Evolutionary conservation across 441 rosid genomes (phyloP).

Genomic region (Arabidopsis lyrata): DNA sequence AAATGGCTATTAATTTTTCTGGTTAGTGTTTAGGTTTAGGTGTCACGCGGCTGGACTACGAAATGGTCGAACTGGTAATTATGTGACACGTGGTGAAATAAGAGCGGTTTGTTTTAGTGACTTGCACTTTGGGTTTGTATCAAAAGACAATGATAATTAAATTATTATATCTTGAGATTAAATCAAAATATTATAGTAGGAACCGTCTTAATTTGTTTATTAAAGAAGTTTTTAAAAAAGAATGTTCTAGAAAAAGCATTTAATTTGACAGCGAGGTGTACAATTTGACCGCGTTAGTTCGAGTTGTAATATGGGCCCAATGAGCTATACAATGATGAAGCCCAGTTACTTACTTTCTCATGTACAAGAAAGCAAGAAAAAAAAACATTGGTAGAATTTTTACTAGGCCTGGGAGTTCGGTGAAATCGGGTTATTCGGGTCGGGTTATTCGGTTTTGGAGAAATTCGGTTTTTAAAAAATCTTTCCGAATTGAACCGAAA

Average conservation of each 20-base stretch:
- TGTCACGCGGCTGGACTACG: slow-evolving; percentile 8
- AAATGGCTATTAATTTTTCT: background rate
- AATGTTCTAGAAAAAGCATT: background rate
- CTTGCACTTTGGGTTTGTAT: slow-evolving; percentile 32
- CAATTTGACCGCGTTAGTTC: background rate
- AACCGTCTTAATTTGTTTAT: slow-evolving; percentile 11
- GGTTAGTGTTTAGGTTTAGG: background rate
- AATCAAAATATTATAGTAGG: slow-evolving; percentile 9
- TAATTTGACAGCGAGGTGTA: background rate
- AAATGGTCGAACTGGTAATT: background rate
- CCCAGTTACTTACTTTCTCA: slow-evolving; percentile 13
- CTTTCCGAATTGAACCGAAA: too few species aligned
- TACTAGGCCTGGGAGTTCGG: too few species aligned
- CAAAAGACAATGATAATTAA: background rate
- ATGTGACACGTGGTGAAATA: background rate
- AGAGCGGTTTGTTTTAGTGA: slow-evolving; percentile 10
- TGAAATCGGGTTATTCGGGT: too few species aligned
- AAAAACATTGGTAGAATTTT: background rate
- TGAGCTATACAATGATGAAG: background rate
- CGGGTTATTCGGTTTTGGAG: too few species aligned
- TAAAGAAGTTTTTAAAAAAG: background rate
- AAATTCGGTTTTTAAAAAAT: too few species aligned
- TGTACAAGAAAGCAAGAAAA: background rate
- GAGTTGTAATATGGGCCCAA: slow-evolving; percentile 1
- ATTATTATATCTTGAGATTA: background rate